Base-by-base conservation (phyloP, 176 grass and related monocot genomes). In the Carex kokanica region DNA sequence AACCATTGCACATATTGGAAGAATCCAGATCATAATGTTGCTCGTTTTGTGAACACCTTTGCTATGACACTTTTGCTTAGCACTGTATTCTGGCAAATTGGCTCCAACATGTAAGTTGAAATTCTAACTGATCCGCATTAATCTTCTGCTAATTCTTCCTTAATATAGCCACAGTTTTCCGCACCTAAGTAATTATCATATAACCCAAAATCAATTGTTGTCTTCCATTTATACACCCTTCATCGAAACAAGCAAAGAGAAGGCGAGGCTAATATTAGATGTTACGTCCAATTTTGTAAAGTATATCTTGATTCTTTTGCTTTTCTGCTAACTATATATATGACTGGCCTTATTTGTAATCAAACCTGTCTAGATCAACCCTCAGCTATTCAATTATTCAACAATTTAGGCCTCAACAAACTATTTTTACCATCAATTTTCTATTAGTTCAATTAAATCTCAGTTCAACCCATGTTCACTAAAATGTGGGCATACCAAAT, bases 1-100 rank as follows among this genome's bases (percentile, higher is more conserved):
- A 89, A 93, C 81, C 88, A 85, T 60, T 92, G 87, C 75, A 91
- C 95, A 53, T 94, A 98, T n/a, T 98, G 95, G 95, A 98, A 98
- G 83, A 98, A 94, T 84, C 87, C 92, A 27, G 95, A 98, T 64
- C 90, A 90, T 62, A 98, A 98, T 84, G 79, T 93, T 61, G 92
- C 93, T 47, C 90, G 92, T 67, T 93, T 98, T 38, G 43, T 98
- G 66, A 95, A 93, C 79, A 89, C 95, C 34, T 84, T 95, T 84
- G 83, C 83, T 27, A 78, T 93, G 41, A 88, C 95, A 59, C 82
- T 95, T 85, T 74, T 95, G 64, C 92, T 98, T 31, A 92, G 95
- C 40, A 61, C 85, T 18, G 91, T 98, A 56, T 98, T 98, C 84
- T 95, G 91, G 86, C 85, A 91, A 87, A 91, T 98, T 66, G 92